These are phyloP conservation scores for Thalassiosira mediterranea DNA, from an alignment of 352 stramenopile species.

Conservation along the genomic window DNA sequence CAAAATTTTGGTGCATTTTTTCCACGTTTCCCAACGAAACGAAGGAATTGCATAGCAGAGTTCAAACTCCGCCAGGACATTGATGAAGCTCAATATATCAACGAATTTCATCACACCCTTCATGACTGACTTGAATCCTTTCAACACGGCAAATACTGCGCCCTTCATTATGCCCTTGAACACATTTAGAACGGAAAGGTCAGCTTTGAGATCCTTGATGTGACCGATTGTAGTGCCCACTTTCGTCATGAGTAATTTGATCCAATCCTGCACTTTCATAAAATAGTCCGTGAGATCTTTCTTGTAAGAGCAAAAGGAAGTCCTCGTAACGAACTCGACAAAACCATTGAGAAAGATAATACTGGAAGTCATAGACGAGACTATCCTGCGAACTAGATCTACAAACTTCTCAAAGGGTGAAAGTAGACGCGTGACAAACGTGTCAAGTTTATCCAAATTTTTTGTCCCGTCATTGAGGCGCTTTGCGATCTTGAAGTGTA, in stretches of 20 bases:
- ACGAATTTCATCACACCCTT: constrained; percentile 1
- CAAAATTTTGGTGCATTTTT: neutral
- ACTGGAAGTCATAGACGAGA: neutral
- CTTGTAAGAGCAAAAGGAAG: constrained; percentile 14
- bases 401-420: constrained; percentile 22
- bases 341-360: constrained; percentile 3
- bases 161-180: constrained; percentile 3
- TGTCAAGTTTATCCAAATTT: constrained; percentile 7
- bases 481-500: constrained; percentile 14
- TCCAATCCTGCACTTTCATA: constrained; percentile 4
- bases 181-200: constrained; percentile 1
- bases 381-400: constrained; percentile 1
- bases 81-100: constrained; percentile 11
- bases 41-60: constrained; percentile 1
- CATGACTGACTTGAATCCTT: constrained; percentile 7
- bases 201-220: neutral
- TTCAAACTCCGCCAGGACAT: neutral
- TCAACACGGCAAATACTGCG: constrained; percentile 11
- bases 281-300: constrained; percentile 2
- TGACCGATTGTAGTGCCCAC: neutral
- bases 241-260: neutral
- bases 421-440: neutral
- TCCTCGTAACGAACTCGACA: constrained; percentile 24
- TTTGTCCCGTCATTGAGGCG: constrained; percentile 2
- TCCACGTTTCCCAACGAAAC: constrained; percentile 9